These are phyloP conservation scores for Ophiostoma sp. DNA, from an alignment of 2,329 filamentous ascomycete genomes.

Conservation along the genomic window DNA sequence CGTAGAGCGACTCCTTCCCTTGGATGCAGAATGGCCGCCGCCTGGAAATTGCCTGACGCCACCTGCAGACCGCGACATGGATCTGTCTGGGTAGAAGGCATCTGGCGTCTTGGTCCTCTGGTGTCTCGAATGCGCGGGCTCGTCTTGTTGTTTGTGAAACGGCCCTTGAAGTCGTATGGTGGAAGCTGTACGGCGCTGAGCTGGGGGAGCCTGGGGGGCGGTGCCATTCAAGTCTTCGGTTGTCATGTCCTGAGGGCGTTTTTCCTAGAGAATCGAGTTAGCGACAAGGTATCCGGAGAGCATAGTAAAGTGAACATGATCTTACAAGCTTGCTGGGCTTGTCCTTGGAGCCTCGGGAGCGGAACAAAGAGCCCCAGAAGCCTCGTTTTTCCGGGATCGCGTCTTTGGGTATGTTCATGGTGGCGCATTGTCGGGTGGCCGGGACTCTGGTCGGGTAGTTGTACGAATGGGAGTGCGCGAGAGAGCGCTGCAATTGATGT, in stretches of 20 bases:
- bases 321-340: slow-evolving; percentile 36
- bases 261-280: slow-evolving; percentile 31
- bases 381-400: slow-evolving; percentile 44
- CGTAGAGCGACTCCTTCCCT: neutral
- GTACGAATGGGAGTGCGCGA: neutral
- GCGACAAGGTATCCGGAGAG: neutral
- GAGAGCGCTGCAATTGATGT: neutral
- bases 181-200: neutral
- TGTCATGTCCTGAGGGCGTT: slow-evolving; percentile 32
- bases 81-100: slow-evolving; percentile 17
- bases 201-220: neutral
- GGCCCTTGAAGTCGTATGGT: slow-evolving; percentile 18
- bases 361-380: slow-evolving; percentile 46
- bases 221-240: neutral
- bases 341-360: slow-evolving; percentile 41
- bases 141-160: slow-evolving; percentile 1
- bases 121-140: neutral
- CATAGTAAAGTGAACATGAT: neutral
- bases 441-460: neutral
- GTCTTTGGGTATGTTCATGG: slow-evolving; percentile 31
- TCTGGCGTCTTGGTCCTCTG: neutral
- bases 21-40: neutral
- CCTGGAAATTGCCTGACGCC: neutral
- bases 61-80: slow-evolving; percentile 7
- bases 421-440: slow-evolving; percentile 20